These are phyloP conservation scores for Coniochaeta sp. DNA, from an alignment of 2,329 filamentous ascomycete species.

Conservation along the genomic window DNA sequence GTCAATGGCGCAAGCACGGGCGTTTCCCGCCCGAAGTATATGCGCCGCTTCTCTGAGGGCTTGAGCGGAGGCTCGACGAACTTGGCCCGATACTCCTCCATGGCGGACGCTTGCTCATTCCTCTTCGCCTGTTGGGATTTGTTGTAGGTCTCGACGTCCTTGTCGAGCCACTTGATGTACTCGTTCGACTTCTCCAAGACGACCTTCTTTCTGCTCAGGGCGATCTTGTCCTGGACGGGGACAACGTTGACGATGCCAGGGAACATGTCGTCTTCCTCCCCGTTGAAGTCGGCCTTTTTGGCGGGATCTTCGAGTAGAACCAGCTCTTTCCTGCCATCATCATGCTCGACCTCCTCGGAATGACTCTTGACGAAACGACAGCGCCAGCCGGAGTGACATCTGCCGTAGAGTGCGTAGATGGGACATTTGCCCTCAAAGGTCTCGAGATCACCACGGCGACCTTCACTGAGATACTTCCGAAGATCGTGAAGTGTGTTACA, in stretches of 20 bases:
- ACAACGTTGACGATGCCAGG: conserved; percentile 72
- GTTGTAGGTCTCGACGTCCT: conserved; percentile 45
- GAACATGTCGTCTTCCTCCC: conserved; percentile 43
- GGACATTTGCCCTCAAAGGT: conserved; percentile 76
- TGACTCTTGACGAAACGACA: conserved; percentile 88
- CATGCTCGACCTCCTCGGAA: conserved; percentile 68
- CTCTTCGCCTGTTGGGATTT: conserved; percentile 22
- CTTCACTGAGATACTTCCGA: conserved; percentile 74
- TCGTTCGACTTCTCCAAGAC: conserved; percentile 66
- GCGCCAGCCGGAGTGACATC: conserved; percentile 83
- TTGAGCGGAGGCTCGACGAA: conserved; percentile 83
- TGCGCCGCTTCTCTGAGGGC: conserved; percentile 84
- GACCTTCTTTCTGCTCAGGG: conserved; percentile 65
- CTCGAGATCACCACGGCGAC: conserved; percentile 71
- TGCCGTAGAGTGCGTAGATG: conserved; percentile 68
- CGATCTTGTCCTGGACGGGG: conserved; percentile 61
- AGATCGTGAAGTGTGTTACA: conserved; percentile 82
- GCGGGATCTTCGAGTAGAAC: conserved; percentile 50
- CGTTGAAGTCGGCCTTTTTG: conserved; percentile 29
- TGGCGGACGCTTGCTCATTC: conserved; percentile 27
- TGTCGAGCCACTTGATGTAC: conserved; percentile 72
- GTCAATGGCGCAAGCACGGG: conserved; percentile 91
- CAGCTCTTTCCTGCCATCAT: conserved; percentile 78
- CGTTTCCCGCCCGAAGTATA: conserved; percentile 93
- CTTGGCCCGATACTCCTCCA: conserved; percentile 66